phyloP scores from a whole-genome alignment of 2,329 filamentous ascomycete species.

The Aureobasidium pullulans region DNA sequence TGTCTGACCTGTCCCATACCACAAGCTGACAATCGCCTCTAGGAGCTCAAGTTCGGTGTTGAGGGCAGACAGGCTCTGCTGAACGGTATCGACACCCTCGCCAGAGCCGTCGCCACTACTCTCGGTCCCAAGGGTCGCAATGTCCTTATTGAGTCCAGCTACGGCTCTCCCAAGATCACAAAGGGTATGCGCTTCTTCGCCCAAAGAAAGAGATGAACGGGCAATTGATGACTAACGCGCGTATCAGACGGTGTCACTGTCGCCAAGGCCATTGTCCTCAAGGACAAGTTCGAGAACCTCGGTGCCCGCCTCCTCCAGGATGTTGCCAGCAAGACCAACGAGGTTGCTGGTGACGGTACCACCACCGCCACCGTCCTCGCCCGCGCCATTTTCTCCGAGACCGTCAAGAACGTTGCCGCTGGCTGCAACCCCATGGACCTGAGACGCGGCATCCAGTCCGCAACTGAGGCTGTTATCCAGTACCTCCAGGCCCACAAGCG shows the following conservation, averaged over 20 bases:
- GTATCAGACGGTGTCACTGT: slow-evolving; percentile 45
- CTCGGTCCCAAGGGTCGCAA: slow-evolving; percentile 97
- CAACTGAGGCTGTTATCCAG: slow-evolving; percentile 88
- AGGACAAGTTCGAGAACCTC: slow-evolving; percentile 99
- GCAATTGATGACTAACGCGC: slow-evolving; percentile 15
- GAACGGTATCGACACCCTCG: slow-evolving; percentile 91
- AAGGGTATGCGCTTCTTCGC: slow-evolving; percentile 62
- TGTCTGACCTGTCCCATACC: slow-evolving; percentile 19
- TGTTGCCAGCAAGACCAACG: slow-evolving; percentile 98
- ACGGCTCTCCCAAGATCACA: slow-evolving; percentile 98
- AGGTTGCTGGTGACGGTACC: slow-evolving; percentile 96
- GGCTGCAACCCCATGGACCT: slow-evolving; percentile 99
- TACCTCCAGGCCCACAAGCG: slow-evolving; percentile 94
- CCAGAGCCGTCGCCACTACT: slow-evolving; percentile 91
- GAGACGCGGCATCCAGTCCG: slow-evolving; percentile 91
- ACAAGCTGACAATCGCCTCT: slow-evolving; percentile 16
- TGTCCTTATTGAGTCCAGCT: slow-evolving; percentile 96
- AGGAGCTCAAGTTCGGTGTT: slow-evolving; percentile 98
- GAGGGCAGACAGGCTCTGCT: slow-evolving; percentile 85
- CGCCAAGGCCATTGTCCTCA: slow-evolving; percentile 73
- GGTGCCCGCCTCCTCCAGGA: slow-evolving; percentile 94
- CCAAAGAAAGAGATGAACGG: not conserved
- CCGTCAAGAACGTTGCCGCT: slow-evolving; percentile 98
- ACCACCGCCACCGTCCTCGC: slow-evolving; percentile 96
- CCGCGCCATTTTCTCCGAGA: slow-evolving; percentile 98